These are phyloP conservation scores for Calycina herbarum DNA, from an alignment of 2,329 filamentous ascomycete genomes.

Conservation along the genomic window DNA sequence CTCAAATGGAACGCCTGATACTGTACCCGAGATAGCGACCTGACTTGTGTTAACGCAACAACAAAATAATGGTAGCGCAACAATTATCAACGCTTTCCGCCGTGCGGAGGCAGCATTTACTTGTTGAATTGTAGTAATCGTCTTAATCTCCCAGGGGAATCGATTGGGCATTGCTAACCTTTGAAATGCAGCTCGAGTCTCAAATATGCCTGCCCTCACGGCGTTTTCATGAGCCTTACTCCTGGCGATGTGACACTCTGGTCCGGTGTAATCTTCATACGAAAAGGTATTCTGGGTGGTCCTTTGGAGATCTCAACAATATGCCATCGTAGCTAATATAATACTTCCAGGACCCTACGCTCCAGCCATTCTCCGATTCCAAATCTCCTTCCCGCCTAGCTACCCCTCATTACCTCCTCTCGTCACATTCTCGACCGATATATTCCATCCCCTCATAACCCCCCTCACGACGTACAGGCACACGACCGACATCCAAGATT, in stretches of 20 bases:
- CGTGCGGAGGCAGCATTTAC: conserved; percentile 37
- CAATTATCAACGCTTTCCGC: conserved; percentile 30
- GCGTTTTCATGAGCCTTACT: conserved; percentile 82
- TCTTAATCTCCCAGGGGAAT: neutral
- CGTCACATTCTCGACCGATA: conserved; percentile 85
- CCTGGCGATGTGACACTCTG: conserved; percentile 80
- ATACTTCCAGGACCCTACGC: conserved; percentile 74
- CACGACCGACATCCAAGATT: conserved; percentile 73
- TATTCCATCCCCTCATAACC: conserved; percentile 92
- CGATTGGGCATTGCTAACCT: conserved; percentile 17
- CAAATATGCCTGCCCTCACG: conserved; percentile 79
- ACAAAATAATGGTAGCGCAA: conserved; percentile 28
- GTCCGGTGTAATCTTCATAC: conserved; percentile 90
- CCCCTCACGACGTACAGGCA: conserved; percentile 95
- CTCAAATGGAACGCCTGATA: neutral
- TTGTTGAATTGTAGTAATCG: conserved; percentile 36
- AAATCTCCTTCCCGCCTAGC: conserved; percentile 79
- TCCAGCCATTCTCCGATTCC: conserved; percentile 83
- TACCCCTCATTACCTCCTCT: conserved; percentile 81
- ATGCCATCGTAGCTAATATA: neutral
- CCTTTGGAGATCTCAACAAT: conserved; percentile 5
- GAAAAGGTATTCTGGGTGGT: conserved; percentile 63
- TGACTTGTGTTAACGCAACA: neutral
- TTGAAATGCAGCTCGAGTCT: conserved; percentile 64
- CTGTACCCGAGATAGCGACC: too few species aligned